These are phyloP conservation scores for Phytophthora pinifolia DNA, from an alignment of 352 stramenopile genomes.

Conservation along the genomic window DNA sequence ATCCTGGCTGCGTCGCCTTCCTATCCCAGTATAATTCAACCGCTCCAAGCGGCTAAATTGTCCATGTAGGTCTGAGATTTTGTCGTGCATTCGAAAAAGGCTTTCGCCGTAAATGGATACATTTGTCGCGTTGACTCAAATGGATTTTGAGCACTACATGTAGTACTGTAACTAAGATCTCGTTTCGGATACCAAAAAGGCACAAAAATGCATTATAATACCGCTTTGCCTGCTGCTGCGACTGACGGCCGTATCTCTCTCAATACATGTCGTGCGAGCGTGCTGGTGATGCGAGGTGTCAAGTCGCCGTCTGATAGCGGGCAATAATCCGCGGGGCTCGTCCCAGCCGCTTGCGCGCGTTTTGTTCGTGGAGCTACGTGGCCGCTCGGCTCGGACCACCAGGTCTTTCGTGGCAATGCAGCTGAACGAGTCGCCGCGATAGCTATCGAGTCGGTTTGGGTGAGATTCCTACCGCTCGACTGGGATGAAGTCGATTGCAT, in stretches of 20 bases:
- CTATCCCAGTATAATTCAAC: no score
- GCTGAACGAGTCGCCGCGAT: not conserved
- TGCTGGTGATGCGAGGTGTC: slow-evolving; percentile 25
- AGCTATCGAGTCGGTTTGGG: slow-evolving; percentile 26
- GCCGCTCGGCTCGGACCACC: slow-evolving; percentile 11
- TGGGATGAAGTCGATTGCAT: slow-evolving; percentile 14
- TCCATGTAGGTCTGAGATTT: no score
- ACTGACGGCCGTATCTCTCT: slow-evolving; percentile 24
- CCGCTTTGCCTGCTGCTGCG: no score
- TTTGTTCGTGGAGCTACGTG: no score
- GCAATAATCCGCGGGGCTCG: slow-evolving; percentile 17
- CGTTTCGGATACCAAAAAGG: no score
- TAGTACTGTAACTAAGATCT: slow-evolving; percentile 20
- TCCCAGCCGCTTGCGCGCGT: no score
- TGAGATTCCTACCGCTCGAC: slow-evolving; percentile 25
- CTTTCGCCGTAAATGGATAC: slow-evolving; percentile 20
- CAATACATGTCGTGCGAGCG: slow-evolving; percentile 25
- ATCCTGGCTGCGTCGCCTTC: no score
- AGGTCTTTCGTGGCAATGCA: slow-evolving; percentile 15
- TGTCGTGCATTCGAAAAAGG: not conserved
- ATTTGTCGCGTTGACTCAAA: slow-evolving; percentile 9
- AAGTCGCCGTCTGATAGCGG: slow-evolving; percentile 19
- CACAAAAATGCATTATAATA: no score
- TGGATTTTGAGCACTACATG: no score
- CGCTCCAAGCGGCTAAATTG: no score